Evolutionary conservation across 495 filamentous ascomycete genomes (phyloP), one percentile per base, ranked within the genome.

Genomic region (Terfezia claveryi): DNA sequence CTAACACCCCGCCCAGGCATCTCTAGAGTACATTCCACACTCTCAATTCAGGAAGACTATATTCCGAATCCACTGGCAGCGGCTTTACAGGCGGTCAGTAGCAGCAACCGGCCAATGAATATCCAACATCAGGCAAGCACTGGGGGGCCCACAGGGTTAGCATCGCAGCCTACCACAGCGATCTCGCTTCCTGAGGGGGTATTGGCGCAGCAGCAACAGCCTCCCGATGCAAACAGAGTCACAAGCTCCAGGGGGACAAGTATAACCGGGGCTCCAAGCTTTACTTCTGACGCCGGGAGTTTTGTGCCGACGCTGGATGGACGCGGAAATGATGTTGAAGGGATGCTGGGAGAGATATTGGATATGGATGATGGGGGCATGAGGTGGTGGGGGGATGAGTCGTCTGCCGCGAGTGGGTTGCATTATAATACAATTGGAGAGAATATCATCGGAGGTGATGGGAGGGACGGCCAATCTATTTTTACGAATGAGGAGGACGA

Each of bases 221-320:
- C 2, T 32, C 62, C 64, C 55, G 62, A 57, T 0, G 56, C 57
- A 9, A 38, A 27, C 14, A 54, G 53, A 6, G 56, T 50, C 23
- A 44, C 37, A 9, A 57, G 55, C 4, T 60, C 50, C 37, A 41
- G 61, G n/a, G 58, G 55, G 23, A 51, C 62, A 14, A 65, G 59
- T 10, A 54, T 54, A 3, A 57, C 63, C 2, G 62, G 62, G 49
- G 59, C 59, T 8, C 64, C 64, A 51, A 65, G 63, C 50, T 92
- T 96, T 59, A 78, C 77, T 10, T 79, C 81, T 57, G 96, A 92
- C 64, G 71, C 96, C 44, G 77, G 76, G 67, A 95, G 87, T 71
- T 80, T 79, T 66, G 76, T 81, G 10, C 85, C 83, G 10, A 87
- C 85, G 8, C 58, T 82, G 16, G 83, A 81, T 27, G 71, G 76